Conservation (phyloP, 2,329 filamentous ascomycete species). For the Dothistroma septosporum region DNA sequence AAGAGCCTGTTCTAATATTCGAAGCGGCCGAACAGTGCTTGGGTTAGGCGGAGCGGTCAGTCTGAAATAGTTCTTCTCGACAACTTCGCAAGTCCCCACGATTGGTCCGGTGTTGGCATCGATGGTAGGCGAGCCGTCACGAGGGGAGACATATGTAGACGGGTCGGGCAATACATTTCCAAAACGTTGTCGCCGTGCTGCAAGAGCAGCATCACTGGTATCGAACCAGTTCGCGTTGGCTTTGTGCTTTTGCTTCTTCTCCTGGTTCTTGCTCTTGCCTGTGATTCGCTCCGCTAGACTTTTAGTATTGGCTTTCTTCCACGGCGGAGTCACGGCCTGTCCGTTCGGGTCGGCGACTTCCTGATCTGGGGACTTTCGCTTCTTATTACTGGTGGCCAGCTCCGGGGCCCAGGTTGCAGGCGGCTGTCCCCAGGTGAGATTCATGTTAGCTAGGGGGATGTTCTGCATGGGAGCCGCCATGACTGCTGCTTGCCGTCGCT, state of each 20-base stretch:
- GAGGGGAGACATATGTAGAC: conserved; percentile 44
- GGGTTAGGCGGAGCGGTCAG: conserved; percentile 86
- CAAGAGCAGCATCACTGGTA: conserved; percentile 69
- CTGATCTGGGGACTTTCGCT: conserved; percentile 73
- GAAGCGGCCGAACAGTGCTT: conserved; percentile 79
- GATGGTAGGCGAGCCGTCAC: conserved; percentile 47
- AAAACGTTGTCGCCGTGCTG: conserved; percentile 86
- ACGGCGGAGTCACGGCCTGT: conserved; percentile 56
- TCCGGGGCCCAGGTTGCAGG: background rate
- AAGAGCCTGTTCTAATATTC: conserved; percentile 75
- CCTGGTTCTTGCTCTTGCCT: conserved; percentile 52
- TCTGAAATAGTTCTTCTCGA: conserved; percentile 94
- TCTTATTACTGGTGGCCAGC: conserved; percentile 52
- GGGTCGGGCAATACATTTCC: conserved; percentile 49
- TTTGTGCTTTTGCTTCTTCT: conserved; percentile 39
- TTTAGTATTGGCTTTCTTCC: conserved; percentile 65
- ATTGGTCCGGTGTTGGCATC: conserved; percentile 61
- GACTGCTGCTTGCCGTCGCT: conserved; percentile 52
- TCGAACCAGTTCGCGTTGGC: conserved; percentile 40
- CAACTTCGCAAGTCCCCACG: conserved; percentile 73
- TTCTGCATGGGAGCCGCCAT: conserved; percentile 23
- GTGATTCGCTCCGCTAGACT: conserved; percentile 72
- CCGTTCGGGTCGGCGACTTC: conserved; percentile 53
- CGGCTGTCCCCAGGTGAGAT: conserved; percentile 10
- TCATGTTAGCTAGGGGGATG: conserved; percentile 30